Evolutionary conservation across 805 yeast species (phyloP), one percentile per base, ranked within the genome.

Genomic region (Metschnikowia lochheadii): DNA sequence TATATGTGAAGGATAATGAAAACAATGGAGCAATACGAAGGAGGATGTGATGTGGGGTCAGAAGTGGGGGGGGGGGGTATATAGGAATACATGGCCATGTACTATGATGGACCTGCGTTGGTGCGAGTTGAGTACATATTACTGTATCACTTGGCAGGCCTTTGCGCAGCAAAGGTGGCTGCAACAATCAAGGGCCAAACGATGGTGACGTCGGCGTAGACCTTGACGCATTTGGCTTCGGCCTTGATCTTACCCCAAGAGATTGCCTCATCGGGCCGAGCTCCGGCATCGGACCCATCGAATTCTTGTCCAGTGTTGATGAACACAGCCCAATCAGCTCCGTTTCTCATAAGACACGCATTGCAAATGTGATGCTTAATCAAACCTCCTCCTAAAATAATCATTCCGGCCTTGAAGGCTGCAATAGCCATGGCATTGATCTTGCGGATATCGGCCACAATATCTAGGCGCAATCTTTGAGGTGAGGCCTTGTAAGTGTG

Each of bases 251-350:
- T 94, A 56, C 99, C 99, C 99, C 99, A 94, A 37, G 96, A 87
- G 48, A 94, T 87, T 26, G 99, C 99, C 73, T 94, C 99, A 67
- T 94, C 99, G 1, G 98, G 98, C 67, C 99, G 82, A 5, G 99
- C 99, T 57, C 99, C 99, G 10, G 99, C 98, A 69, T 94, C 99
- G 21, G 97, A 89, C 43, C 99, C 99, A 65, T 94, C 99, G 62
- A 90, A 94, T 67, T 94, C 99, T 72, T 94, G 98, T 43, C 97
- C 99, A 14, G 99, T 94, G 70, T 94, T 94, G 67, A 94, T 92
- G 70, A 82, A 94, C 17, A 94, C 97, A 5, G 99, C 98, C 65
- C 85, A 89, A 67, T 94, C 99, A 20, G 99, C 99, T 63, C 99
- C 99, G 62, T 94, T 95, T 77, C 99, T 86, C 99, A 94, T 94